Conservation (phyloP, 1,139 yeast species). For the Hyphopichia wangnamkhiaoensis region DNA sequence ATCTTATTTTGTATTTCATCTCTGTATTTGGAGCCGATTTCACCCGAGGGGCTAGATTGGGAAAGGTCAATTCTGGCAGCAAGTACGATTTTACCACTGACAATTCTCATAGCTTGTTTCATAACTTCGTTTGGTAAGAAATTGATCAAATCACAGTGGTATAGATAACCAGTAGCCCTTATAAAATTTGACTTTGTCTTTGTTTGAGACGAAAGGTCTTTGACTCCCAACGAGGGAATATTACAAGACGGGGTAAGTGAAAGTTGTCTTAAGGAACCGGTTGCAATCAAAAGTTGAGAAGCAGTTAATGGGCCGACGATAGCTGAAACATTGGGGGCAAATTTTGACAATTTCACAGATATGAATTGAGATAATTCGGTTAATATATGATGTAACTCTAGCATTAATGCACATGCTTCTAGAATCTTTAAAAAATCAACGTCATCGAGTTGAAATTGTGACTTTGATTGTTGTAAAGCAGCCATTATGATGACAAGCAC, state of each 20-base stretch:
- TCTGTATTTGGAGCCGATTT: constrained; percentile 58
- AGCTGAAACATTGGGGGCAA: constrained; percentile 81
- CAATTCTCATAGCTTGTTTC: constrained; percentile 72
- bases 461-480: constrained; percentile 43
- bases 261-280: constrained; percentile 72
- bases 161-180: constrained; percentile 68
- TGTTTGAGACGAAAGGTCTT: constrained; percentile 45
- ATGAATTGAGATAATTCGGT: constrained; percentile 53
- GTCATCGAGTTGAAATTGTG: constrained; percentile 28
- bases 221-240: constrained; percentile 74
- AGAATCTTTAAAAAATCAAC: constrained; percentile 40
- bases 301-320: constrained; percentile 75
- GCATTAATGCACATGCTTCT: constrained; percentile 49
- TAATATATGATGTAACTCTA: constrained; percentile 47
- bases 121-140: constrained; percentile 58
- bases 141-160: constrained; percentile 53
- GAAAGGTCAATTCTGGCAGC: constrained; percentile 81
- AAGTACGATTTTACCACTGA: constrained; percentile 76
- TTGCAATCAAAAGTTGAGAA: constrained; percentile 68
- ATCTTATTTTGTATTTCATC: constrained; percentile 63
- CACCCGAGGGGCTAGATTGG: constrained; percentile 48
- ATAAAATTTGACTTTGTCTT: constrained; percentile 32
- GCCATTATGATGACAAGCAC: constrained; percentile 75
- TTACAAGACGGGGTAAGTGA: constrained; percentile 82
- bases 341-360: constrained; percentile 51